A percentile compares a stretch with the other conserved stretches of the same genome.
Conservation (phyloP, 2,329 filamentous ascomycete genomes). For the Exophiala alcalophila region DNA sequence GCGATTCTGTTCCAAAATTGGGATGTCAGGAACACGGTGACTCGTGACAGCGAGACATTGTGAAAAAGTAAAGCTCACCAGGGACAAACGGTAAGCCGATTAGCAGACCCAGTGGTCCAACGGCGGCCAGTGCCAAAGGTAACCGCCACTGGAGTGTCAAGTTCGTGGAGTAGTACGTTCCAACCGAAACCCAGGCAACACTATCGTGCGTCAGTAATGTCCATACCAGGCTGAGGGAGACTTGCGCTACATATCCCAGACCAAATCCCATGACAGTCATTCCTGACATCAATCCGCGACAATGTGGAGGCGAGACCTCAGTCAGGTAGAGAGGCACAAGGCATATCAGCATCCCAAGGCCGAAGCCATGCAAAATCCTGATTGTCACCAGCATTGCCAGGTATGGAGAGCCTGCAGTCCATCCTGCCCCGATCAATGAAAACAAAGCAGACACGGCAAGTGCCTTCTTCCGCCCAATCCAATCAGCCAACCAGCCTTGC, state of each 20-base stretch:
- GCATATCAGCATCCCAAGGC: conserved; percentile 14
- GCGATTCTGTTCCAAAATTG: conserved; percentile 7
- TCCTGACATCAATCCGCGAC: conserved; percentile 14
- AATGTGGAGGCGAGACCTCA: conserved; percentile 11
- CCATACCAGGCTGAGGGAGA: not conserved
- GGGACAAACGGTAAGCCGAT: conserved; percentile 11
- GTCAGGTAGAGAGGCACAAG: conserved; percentile 16
- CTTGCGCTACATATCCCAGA: conserved; percentile 16
- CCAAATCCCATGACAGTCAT: conserved; percentile 19
- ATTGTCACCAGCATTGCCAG: conserved; percentile 17
- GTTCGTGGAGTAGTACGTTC: conserved; percentile 13
- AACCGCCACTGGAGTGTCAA: conserved; percentile 16
- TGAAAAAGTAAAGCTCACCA: conserved; percentile 5
- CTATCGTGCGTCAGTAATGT: not conserved
- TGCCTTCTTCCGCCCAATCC: conserved; percentile 11
- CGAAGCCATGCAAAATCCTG: conserved; percentile 13
- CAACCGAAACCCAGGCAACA: conserved; percentile 20
- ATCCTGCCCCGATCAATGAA: conserved; percentile 7
- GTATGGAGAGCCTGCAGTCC: conserved; percentile 12
- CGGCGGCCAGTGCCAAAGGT: conserved; percentile 14
- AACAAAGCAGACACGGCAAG: conserved; percentile 7
- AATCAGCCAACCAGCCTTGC: conserved; percentile 11
- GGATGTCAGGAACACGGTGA: not conserved
- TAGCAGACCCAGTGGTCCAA: conserved; percentile 14
- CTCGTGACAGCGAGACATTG: not conserved